phyloP scores from a whole-genome alignment of 768 basidiomycete genomes.

The Kwoniella pini region DNA sequence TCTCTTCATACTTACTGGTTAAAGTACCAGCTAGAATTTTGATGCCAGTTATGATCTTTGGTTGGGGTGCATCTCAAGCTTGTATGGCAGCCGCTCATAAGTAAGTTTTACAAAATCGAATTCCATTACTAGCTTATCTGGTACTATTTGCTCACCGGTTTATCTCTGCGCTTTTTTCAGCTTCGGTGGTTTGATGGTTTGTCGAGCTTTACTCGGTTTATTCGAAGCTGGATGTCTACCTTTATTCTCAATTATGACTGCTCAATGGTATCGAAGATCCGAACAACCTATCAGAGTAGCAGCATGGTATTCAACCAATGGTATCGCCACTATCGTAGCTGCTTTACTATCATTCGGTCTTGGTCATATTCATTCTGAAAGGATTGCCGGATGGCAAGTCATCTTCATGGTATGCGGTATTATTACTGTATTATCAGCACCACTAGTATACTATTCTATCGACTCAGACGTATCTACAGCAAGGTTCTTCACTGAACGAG shows the following conservation, averaged over 20 bases:
- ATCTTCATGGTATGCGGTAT: conserved; percentile 48
- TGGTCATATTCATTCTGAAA: conserved; percentile 38
- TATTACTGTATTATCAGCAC: conserved; percentile 46
- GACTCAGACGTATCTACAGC: conserved; percentile 40
- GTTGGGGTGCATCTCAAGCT: conserved; percentile 43
- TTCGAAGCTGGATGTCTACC: conserved; percentile 49
- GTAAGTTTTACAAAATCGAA: conserved; percentile 9
- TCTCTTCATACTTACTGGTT: conserved; percentile 51
- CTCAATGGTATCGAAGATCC: conserved; percentile 40
- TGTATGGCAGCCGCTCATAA: conserved; percentile 40
- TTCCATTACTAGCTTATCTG: conserved; percentile 11
- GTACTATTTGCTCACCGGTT: too few species aligned
- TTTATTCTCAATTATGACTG: conserved; percentile 42
- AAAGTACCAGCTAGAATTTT: conserved; percentile 40
- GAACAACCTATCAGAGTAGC: conserved; percentile 42
- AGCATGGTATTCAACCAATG: conserved; percentile 50
- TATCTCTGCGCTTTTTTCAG: neutral
- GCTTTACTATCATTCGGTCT: conserved; percentile 43
- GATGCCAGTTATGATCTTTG: conserved; percentile 51
- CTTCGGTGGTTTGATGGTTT: conserved; percentile 28
- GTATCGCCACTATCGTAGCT: conserved; percentile 46
- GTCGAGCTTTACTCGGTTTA: conserved; percentile 51
- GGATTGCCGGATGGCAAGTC: conserved; percentile 43
- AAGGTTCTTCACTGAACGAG: conserved; percentile 46
- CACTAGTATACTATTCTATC: conserved; percentile 44